phyloP scores from a whole-genome alignment of 2,329 filamentous ascomycete species.

The Venturia aucupariae region DNA sequence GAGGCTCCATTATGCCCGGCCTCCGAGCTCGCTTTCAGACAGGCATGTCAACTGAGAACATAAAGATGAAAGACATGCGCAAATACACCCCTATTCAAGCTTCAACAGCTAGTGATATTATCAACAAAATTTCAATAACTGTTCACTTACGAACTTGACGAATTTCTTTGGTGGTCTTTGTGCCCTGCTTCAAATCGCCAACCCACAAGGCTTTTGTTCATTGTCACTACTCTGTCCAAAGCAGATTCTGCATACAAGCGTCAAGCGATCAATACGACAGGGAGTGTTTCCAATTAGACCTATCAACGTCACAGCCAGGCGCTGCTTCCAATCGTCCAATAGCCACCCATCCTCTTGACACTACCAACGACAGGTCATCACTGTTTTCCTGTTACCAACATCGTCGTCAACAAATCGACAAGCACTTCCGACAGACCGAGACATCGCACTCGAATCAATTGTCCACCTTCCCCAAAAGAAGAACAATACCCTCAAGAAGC shows the following conservation, averaged over 20 bases:
- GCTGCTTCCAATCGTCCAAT: background rate
- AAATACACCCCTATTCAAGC: background rate
- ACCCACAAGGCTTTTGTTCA: background rate
- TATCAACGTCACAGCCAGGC: background rate
- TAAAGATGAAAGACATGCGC: background rate
- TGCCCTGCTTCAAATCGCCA: background rate
- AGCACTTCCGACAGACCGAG: background rate
- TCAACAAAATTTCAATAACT: background rate
- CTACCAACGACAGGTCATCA: background rate
- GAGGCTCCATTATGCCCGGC: background rate
- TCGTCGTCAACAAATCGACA: background rate
- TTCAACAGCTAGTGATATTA: conserved; percentile 3
- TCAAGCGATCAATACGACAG: background rate
- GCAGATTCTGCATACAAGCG: background rate
- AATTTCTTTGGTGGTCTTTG: conserved; percentile 5
- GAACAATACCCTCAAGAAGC: background rate
- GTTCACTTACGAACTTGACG: background rate
- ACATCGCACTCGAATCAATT: background rate
- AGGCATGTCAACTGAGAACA: background rate
- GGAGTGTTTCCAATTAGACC: background rate
- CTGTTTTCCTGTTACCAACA: background rate
- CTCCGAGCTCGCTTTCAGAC: background rate
- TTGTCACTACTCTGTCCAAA: background rate
- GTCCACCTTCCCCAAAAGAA: background rate
- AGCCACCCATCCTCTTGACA: background rate